Evolutionary conservation across 352 stramenopile species (phyloP).

Genomic region (Phytophthora constricta): DNA sequence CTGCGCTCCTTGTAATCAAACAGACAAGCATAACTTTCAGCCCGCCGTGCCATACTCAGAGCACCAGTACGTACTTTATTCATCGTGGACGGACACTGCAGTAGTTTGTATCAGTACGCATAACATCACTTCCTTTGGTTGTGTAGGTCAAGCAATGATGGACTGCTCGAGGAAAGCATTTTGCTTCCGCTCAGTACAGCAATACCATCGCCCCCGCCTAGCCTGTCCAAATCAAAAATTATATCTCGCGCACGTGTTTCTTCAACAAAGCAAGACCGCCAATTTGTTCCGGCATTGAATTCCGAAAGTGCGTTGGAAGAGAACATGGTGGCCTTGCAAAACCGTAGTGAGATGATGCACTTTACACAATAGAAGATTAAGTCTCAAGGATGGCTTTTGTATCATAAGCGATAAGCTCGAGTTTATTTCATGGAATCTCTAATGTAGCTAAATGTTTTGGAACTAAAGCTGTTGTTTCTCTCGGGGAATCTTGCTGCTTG

Average conservation of each 20-base stretch:
- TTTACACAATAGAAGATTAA: constrained; percentile 19
- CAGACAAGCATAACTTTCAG: constrained; percentile 2
- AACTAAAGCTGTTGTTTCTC: constrained; percentile 5
- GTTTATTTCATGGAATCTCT: too few relatives aligned
- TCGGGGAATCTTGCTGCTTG: constrained; percentile 9
- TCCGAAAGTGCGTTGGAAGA: not conserved
- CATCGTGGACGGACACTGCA: too few relatives aligned
- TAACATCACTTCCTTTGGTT: not conserved
- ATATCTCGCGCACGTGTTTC: not conserved
- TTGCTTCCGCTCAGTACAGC: constrained; percentile 41
- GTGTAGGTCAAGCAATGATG: constrained; percentile 14
- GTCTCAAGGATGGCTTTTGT: not conserved
- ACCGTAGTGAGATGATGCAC: constrained; percentile 51
- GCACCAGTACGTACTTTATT: constrained; percentile 17
- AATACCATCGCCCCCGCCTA: constrained; percentile 5
- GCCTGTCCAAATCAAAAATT: constrained; percentile 2
- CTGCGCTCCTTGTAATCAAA: not conserved
- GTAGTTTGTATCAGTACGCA: not conserved
- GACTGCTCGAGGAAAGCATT: constrained; percentile 43
- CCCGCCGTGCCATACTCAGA: not conserved
- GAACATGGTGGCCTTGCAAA: constrained; percentile 20
- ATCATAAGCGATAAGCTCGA: not conserved
- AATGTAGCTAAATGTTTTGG: not conserved
- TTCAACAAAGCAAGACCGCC: constrained; percentile 1
- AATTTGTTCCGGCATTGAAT: not conserved